Conservation (phyloP, 768 basidiomycete genomes). For the Pleurotus citrinopileatus region DNA sequence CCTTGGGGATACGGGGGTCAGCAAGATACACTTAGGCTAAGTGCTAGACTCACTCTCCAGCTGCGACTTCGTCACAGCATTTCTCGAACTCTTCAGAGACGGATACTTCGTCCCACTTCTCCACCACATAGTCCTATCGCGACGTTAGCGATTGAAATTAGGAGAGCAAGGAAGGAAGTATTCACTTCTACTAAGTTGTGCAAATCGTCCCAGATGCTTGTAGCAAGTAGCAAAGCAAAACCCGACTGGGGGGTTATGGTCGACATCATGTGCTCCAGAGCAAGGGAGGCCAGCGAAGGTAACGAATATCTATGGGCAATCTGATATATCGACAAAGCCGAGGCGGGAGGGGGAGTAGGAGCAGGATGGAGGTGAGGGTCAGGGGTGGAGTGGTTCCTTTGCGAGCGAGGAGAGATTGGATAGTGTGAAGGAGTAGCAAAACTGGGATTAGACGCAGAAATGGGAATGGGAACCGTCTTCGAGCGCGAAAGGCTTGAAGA, state of each 20-base stretch:
- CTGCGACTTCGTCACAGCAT: slow-evolving; percentile 69
- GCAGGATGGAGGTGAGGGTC: slow-evolving; percentile 78
- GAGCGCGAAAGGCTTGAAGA: slow-evolving; percentile 28
- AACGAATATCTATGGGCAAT: slow-evolving; percentile 75
- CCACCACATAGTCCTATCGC: slow-evolving; percentile 66
- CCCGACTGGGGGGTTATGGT: slow-evolving; percentile 64
- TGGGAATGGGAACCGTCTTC: slow-evolving; percentile 39
- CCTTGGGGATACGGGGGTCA: slow-evolving; percentile 34
- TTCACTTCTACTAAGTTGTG: slow-evolving; percentile 57
- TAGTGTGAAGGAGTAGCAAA: slow-evolving; percentile 38
- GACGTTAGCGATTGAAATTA: slow-evolving; percentile 9
- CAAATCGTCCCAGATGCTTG: slow-evolving; percentile 63
- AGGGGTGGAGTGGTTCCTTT: slow-evolving; percentile 37
- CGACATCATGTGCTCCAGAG: slow-evolving; percentile 70
- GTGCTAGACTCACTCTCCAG: slow-evolving; percentile 57
- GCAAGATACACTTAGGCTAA: slow-evolving; percentile 5
- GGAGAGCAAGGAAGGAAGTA: slow-evolving; percentile 6
- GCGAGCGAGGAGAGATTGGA: slow-evolving; percentile 44
- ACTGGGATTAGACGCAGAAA: slow-evolving; percentile 29
- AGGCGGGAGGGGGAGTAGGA: slow-evolving; percentile 58
- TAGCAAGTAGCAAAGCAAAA: slow-evolving; percentile 69
- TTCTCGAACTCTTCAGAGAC: slow-evolving; percentile 61
- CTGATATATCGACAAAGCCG: slow-evolving; percentile 73
- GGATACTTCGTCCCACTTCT: slow-evolving; percentile 73
- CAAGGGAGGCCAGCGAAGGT: slow-evolving; percentile 60